A percentile compares a stretch with the other conserved stretches of the same genome.
phyloP scores from a whole-genome alignment of 2,329 filamentous ascomycete species.

The Sporothrix mexicana region DNA sequence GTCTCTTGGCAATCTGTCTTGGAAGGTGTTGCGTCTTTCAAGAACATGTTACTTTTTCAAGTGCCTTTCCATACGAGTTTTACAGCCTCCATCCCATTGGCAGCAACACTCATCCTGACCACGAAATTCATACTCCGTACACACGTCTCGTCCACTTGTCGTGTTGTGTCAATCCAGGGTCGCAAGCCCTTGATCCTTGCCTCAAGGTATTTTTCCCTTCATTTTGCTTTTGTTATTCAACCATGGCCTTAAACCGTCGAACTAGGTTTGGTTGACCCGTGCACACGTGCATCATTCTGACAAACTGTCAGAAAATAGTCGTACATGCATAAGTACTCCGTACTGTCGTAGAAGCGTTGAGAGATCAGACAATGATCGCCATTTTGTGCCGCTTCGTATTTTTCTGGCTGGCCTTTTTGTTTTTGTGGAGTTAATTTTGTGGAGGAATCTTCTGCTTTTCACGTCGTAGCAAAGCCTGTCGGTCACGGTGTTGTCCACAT shows the following conservation, averaged over 20 bases:
- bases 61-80: neutral
- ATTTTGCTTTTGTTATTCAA: neutral
- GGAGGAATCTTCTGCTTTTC: neutral
- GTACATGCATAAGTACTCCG: too few species aligned
- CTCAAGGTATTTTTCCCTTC: neutral
- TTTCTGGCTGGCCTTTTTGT: neutral
- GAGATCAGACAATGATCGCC: conserved; percentile 4
- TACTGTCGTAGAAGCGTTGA: too few species aligned
- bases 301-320: too few species aligned
- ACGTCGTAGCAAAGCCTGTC: neutral
- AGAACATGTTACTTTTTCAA: neutral
- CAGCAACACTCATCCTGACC: neutral
- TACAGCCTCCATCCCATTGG: neutral
- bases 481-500: neutral
- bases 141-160: neutral
- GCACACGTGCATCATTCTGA: neutral
- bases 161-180: conserved; percentile 3
- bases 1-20: conserved; percentile 3
- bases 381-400: neutral
- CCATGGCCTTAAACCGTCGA: neutral
- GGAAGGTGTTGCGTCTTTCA: conserved; percentile 9
- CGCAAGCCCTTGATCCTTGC: conserved; percentile 9
- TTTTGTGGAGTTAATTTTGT: neutral
- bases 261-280: neutral
- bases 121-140: too few species aligned